These are phyloP conservation scores for Marsdenia floribunda DNA, from an alignment of 257 asterid species.

Conservation along the genomic window DNA sequence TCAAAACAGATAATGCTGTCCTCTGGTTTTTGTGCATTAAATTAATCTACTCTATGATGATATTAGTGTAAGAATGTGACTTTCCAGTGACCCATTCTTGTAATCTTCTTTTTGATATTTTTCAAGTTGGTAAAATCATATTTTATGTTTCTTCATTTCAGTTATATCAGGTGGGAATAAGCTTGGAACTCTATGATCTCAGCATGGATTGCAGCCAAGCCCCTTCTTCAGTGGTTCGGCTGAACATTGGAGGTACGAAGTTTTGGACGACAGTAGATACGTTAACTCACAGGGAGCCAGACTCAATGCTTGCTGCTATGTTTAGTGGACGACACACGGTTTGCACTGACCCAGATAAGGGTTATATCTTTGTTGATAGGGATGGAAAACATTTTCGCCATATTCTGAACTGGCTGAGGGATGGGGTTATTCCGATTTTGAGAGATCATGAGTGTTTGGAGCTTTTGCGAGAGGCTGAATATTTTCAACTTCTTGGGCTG, in stretches of 20 bases:
- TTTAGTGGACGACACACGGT: slow-evolving; percentile 90
- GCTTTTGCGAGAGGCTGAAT: slow-evolving; percentile 84
- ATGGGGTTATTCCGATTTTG: slow-evolving; percentile 69
- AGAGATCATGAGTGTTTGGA: slow-evolving; percentile 60
- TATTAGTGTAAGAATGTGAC: neutral
- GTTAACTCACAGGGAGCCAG: slow-evolving; percentile 80
- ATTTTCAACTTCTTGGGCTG: slow-evolving; percentile 85
- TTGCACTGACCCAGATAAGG: slow-evolving; percentile 68
- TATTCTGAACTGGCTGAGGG: slow-evolving; percentile 92
- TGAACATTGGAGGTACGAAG: slow-evolving; percentile 81
- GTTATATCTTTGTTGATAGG: slow-evolving; percentile 82
- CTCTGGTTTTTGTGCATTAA: neutral
- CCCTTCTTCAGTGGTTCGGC: slow-evolving; percentile 51
- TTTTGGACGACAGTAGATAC: slow-evolving; percentile 82
- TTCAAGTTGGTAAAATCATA: neutral
- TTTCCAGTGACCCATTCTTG: neutral
- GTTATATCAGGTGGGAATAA: neutral
- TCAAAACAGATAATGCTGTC: neutral
- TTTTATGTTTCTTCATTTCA: neutral
- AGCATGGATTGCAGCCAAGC: slow-evolving; percentile 26
- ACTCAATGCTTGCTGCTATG: slow-evolving; percentile 96
- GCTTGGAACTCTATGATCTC: slow-evolving; percentile 3
- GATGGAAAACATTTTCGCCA: slow-evolving; percentile 91
- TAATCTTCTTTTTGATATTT: neutral
- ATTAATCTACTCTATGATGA: neutral